phyloP scores from a whole-genome alignment of 140 eudicot species.

The Bidens hawaiensis region DNA sequence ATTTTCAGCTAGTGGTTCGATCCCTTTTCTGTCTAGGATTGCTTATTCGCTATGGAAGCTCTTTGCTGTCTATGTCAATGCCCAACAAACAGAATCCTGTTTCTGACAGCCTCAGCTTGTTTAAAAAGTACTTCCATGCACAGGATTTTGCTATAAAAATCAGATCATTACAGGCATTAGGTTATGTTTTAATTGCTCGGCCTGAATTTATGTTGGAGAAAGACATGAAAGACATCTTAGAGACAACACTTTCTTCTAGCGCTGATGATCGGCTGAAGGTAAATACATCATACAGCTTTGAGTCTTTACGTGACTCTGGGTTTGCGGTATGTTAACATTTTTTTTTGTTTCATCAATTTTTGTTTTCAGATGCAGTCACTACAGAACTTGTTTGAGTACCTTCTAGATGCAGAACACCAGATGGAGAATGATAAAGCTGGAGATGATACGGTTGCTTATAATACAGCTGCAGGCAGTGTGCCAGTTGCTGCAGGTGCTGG shows the following conservation, averaged over 20 bases:
- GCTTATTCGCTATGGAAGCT: constrained; percentile 83
- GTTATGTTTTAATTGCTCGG: constrained; percentile 79
- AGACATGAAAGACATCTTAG: constrained; percentile 72
- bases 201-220: constrained; percentile 88
- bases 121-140: constrained; percentile 78
- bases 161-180: constrained; percentile 94
- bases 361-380: constrained; percentile 78
- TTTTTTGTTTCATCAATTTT: neutral
- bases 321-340: neutral
- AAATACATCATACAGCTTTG: constrained; percentile 1
- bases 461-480: constrained; percentile 53
- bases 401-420: constrained; percentile 80
- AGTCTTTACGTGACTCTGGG: constrained; percentile 3
- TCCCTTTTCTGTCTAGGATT: constrained; percentile 96
- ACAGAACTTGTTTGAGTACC: constrained; percentile 86
- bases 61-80: constrained; percentile 46
- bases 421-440: constrained; percentile 58
- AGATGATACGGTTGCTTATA: constrained; percentile 28
- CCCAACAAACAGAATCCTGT: constrained; percentile 42
- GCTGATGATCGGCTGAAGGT: constrained; percentile 83
- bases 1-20: constrained; percentile 85
- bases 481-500: constrained; percentile 99
- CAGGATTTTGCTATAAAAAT: constrained; percentile 76
- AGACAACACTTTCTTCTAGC: constrained; percentile 63
- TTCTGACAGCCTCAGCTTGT: constrained; percentile 49